Conservation (phyloP, 805 yeast species). For the Kodamaea leandrae region DNA sequence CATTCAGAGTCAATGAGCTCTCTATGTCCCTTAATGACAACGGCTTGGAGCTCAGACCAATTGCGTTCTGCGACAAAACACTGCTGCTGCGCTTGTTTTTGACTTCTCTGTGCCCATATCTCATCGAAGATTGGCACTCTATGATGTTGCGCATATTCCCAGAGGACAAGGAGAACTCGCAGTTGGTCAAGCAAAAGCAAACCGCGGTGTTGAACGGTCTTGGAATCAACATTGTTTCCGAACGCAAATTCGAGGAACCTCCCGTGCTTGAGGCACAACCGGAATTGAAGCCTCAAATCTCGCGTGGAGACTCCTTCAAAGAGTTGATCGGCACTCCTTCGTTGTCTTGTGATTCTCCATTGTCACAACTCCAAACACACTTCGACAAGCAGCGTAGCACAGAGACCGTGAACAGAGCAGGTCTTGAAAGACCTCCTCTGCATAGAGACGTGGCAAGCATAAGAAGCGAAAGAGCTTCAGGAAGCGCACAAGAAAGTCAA, state of each 20-base stretch:
- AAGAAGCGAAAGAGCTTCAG: not conserved
- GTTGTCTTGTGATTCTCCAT: constrained; percentile 13
- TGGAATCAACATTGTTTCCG: constrained; percentile 30
- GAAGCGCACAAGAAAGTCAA: not conserved
- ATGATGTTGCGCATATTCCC: constrained; percentile 36
- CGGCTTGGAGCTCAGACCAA: constrained; percentile 11
- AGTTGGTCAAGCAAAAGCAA: constrained; percentile 18
- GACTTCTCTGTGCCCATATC: constrained; percentile 11
- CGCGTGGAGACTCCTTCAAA: constrained; percentile 14
- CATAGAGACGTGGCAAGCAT: not conserved
- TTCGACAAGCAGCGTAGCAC: constrained; percentile 7
- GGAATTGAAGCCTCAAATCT: constrained; percentile 10
- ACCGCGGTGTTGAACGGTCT: constrained; percentile 26
- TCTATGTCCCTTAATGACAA: constrained; percentile 19
- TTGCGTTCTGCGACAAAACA: constrained; percentile 17
- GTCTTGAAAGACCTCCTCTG: not conserved
- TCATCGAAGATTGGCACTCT: constrained; percentile 29
- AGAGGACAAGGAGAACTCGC: constrained; percentile 23
- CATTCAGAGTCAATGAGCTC: constrained; percentile 40
- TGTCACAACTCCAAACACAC: constrained; percentile 16
- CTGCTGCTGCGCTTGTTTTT: constrained; percentile 19
- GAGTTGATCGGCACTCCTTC: constrained; percentile 15
- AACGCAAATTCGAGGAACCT: constrained; percentile 7
- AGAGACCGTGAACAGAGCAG: not conserved
- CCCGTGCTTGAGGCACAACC: constrained; percentile 1